Evolutionary conservation across 441 rosid species (phyloP), one percentile per base, ranked within the genome.

Genomic region (Melastoma candidum): DNA sequence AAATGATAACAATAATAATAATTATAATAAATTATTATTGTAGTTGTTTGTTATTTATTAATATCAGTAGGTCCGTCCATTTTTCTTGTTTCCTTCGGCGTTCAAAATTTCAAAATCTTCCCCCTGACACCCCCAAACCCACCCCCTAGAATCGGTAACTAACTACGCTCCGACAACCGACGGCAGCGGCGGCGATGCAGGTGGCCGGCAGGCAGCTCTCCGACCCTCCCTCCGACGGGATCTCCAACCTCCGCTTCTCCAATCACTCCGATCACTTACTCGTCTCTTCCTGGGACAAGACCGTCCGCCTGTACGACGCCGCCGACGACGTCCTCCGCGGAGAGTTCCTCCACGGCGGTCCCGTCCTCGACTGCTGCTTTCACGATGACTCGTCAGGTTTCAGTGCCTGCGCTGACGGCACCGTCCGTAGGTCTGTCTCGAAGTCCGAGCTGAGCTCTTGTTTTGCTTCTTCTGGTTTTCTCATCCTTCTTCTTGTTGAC

Each of bases 271-370:
- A 92, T 56, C 86, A 82, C 77, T 85, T 92, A 44, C 98, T 92
- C 68, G 97, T 92, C 55, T 92, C 98, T 54, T 92, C 98, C 1
- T 93, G 97, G 97, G 98, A 93, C 74, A 88, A 86, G 95, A 79
- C 73, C 54, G 90, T 88, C 64, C 79, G 89, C 61, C 54, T 93
- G 75, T 93, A 87, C 57, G 96, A 93, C 48, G 97, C 95, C 25
- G 82, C 87, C 62, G 74, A 85, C 48, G 70, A 89, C 69, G 74
- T 77, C 29, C 66, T 86, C 67, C 74, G 77, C 54, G 97, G 97
- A 0, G 97, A 89, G 78, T 93, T 93, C 73, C 58, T 77, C 77
- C 99, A 89, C 61, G 93, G 95, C 11, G 96, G 97, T 0, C 70
- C 96, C 2, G 96, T 93, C 7, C 95, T 93, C 3, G 99, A 93